phyloP scores from a whole-genome alignment of 2,329 filamentous ascomycete genomes.

The Fusarium buxicola region DNA sequence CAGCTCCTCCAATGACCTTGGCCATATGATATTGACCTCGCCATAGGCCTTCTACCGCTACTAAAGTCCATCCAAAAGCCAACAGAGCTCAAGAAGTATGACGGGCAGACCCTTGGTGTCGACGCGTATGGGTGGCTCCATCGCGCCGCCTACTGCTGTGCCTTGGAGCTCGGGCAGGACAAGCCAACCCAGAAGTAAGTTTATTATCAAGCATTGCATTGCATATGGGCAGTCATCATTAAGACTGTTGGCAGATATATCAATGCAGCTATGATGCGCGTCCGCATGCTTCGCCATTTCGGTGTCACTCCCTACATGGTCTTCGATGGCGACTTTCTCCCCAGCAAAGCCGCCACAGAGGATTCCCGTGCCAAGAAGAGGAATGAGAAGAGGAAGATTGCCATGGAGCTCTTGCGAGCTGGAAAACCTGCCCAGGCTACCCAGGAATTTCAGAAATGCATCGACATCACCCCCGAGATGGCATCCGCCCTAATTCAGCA shows the following conservation, averaged over 20 bases:
- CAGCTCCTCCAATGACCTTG: neutral
- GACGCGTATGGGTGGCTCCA: constrained; percentile 99
- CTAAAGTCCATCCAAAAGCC: constrained; percentile 97
- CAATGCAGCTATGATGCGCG: constrained; percentile 88
- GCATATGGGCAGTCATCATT: constrained; percentile 1
- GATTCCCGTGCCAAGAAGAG: constrained; percentile 78
- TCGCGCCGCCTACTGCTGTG: constrained; percentile 89
- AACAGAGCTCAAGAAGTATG: constrained; percentile 85
- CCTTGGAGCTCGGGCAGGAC: constrained; percentile 87
- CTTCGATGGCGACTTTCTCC: constrained; percentile 95
- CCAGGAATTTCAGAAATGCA: constrained; percentile 90
- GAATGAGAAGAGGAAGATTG: constrained; percentile 79
- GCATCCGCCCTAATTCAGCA: constrained; percentile 91
- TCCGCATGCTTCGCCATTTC: constrained; percentile 94
- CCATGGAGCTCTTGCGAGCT: constrained; percentile 82
- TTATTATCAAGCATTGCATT: neutral
- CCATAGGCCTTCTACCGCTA: constrained; percentile 82
- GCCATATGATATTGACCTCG: constrained; percentile 33
- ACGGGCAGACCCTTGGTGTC: constrained; percentile 89
- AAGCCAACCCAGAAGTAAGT: constrained; percentile 88
- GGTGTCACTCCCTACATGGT: constrained; percentile 94
- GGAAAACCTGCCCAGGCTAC: constrained; percentile 86
- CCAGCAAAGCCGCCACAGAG: constrained; percentile 92
- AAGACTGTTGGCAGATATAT: constrained; percentile 72
- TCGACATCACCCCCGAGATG: constrained; percentile 97